A percentile compares a stretch with the other conserved stretches of the same genome.
These are phyloP conservation scores for Periconia sp. DNA, from an alignment of 2,329 filamentous ascomycete genomes.

Conservation along the genomic window DNA sequence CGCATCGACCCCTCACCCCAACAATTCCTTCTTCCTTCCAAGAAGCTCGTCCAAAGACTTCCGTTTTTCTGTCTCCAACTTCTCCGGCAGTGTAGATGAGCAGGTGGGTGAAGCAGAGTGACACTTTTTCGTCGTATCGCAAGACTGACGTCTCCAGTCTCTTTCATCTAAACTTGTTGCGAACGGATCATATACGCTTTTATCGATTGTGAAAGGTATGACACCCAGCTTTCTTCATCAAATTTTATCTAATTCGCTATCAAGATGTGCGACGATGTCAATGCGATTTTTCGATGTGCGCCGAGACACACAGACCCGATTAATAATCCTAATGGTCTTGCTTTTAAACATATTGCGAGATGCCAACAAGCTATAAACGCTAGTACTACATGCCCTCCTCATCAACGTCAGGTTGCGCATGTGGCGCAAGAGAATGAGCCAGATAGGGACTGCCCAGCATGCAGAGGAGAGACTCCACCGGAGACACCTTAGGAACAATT, in stretches of 20 bases:
- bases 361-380: slow-evolving; percentile 1
- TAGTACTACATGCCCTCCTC: slow-evolving; percentile 2
- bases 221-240: slow-evolving; percentile 1
- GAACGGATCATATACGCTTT: neutral
- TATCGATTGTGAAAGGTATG: slow-evolving; percentile 4
- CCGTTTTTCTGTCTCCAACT: slow-evolving; percentile 6
- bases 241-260: slow-evolving; percentile 4
- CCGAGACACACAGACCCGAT: slow-evolving; percentile 1
- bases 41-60: slow-evolving; percentile 1
- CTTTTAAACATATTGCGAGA: slow-evolving; percentile 3
- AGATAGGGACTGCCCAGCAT: slow-evolving; percentile 7
- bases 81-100: slow-evolving; percentile 6
- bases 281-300: slow-evolving; percentile 6
- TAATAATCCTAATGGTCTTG: slow-evolving; percentile 3
- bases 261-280: slow-evolving; percentile 4
- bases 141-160: slow-evolving; percentile 6
- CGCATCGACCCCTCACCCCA: neutral
- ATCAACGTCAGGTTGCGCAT: slow-evolving; percentile 5
- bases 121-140: slow-evolving; percentile 3
- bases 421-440: slow-evolving; percentile 11
- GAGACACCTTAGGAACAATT: slow-evolving; percentile 13
- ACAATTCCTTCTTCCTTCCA: slow-evolving; percentile 2
- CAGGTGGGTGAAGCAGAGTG: slow-evolving; percentile 4
- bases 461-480: slow-evolving; percentile 5
- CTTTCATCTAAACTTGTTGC: slow-evolving; percentile 6